These are phyloP conservation scores for Drechmeria coniospora DNA, from an alignment of 2,329 filamentous ascomycete species.

Conservation along the genomic window DNA sequence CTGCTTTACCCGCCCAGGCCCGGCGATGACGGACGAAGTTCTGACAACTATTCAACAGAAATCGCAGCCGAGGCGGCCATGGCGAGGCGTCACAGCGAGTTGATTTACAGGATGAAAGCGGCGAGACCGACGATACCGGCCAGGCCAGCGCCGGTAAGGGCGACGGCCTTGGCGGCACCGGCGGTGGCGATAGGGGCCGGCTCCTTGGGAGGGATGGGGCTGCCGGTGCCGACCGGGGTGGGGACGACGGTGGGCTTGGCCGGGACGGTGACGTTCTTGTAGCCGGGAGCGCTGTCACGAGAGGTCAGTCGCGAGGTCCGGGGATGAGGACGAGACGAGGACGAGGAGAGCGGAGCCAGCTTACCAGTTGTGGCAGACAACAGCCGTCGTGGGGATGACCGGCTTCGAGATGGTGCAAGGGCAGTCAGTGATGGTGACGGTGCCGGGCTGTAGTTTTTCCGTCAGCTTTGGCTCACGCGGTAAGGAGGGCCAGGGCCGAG, in stretches of 20 bases:
- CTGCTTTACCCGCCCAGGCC: too few relatives aligned
- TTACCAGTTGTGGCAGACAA: slow-evolving; percentile 40
- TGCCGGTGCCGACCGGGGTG: slow-evolving; percentile 6
- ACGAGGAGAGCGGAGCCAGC: slow-evolving; percentile 9
- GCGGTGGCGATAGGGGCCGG: slow-evolving; percentile 30
- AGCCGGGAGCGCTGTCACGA: slow-evolving; percentile 3
- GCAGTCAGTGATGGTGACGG: slow-evolving; percentile 57
- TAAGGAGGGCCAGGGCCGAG: too few relatives aligned
- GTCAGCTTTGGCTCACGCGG: too few relatives aligned
- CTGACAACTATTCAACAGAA: slow-evolving; percentile 24
- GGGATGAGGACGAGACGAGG: too few relatives aligned
- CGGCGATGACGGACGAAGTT: too few relatives aligned
- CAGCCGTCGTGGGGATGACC: slow-evolving; percentile 33
- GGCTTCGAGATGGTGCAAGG: slow-evolving; percentile 52
- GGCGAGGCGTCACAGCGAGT: slow-evolving; percentile 17
- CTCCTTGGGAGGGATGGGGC: slow-evolving; percentile 13
- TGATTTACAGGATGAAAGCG: slow-evolving; percentile 42
- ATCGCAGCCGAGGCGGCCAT: slow-evolving; percentile 23
- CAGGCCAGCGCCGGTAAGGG: slow-evolving; percentile 42
- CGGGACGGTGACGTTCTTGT: slow-evolving; percentile 17
- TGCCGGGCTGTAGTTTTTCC: slow-evolving; percentile 48
- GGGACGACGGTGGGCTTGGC: slow-evolving; percentile 6
- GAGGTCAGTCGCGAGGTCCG: too few relatives aligned
- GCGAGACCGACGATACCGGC: slow-evolving; percentile 45
- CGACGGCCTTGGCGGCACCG: slow-evolving; percentile 40